Evolutionary conservation across 1,139 yeast species (phyloP), one percentile per base, ranked within the genome.

Genomic region (Meyerozyma elateridarum): DNA sequence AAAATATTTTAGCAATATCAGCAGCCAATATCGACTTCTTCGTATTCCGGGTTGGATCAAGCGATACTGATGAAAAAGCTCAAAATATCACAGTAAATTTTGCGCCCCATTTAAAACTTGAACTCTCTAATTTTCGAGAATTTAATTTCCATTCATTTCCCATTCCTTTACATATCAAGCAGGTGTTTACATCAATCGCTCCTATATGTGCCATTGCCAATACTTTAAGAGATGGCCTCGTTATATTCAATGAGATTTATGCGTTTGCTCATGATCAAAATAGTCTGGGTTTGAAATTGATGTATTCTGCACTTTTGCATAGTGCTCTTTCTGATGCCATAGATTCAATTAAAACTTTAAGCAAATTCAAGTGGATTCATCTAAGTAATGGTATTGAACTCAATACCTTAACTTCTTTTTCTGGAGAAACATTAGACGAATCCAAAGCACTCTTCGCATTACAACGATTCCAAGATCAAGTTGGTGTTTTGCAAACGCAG

Each of bases 371-470:
- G 12, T 24, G 27, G 27, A 15, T 24, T 13, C 27, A 24, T 14
- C 15, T 24, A 6, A 17, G 15, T 9, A 24, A 24, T 15, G 8
- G 14, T 7, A 6, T 24, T 8, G 27, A 24, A 8, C 18, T 24
- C 9, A 24, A 24, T 8, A 18, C 14, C 18, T 40, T 48, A 24
- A 35, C 34, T 4, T 16, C 32, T 4, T 11, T 25, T 9, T 25
- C 32, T 22, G 46, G 46, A 19, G 54, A 51, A n/a, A 48, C 49
- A 20, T 42, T 56, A 15, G 47, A 56, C 3, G 79, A 74, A 36
- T 54, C 61, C 12, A 49, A 58, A 26, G 64, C 74, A 5, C 55
- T 72, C 13, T 52, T 57, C 8, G 46, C 53, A 15, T 59, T 79
- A 1, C 44, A 54, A 6, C 45, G 46, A 8, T 60, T 80, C 20